Conservation (phyloP, 305 asterid genomes). For the Andrographis paniculata region DNA sequence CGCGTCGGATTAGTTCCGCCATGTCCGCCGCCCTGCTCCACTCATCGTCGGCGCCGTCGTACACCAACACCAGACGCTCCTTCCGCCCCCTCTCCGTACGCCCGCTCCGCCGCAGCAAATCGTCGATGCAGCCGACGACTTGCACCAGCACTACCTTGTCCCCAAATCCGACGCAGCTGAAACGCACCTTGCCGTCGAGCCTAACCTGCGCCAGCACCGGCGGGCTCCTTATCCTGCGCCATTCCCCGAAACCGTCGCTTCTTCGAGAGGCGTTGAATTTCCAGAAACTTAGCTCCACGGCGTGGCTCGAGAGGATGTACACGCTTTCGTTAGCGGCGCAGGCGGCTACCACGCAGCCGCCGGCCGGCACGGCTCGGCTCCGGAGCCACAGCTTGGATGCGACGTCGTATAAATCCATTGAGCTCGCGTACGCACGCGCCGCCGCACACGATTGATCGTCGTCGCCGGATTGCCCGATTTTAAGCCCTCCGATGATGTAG, state of each 20-base stretch:
- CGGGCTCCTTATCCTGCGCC: constrained; percentile 21
- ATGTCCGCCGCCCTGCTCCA: constrained; percentile 62
- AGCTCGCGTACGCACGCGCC: constrained; percentile 53
- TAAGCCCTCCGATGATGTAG: constrained; percentile 60
- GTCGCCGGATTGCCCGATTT: constrained; percentile 35
- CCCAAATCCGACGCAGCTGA: constrained; percentile 58
- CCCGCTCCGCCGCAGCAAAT: constrained; percentile 56
- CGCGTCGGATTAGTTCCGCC: constrained; percentile 79
- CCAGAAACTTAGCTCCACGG: too few species aligned
- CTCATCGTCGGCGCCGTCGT: constrained; percentile 37
- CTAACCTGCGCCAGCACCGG: constrained; percentile 74
- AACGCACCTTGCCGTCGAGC: constrained; percentile 66
- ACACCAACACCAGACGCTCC: constrained; percentile 60
- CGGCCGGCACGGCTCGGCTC: constrained; percentile 58
- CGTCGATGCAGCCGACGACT: constrained; percentile 66
- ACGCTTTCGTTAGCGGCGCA: constrained; percentile 25
- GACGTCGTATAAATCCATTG: constrained; percentile 73
- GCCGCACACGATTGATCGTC: constrained; percentile 20
- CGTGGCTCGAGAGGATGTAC: too few species aligned
- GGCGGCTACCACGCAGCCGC: constrained; percentile 88
- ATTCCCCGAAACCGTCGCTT: too few species aligned
- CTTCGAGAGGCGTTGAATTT: too few species aligned
- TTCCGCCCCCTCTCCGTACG: constrained; percentile 52
- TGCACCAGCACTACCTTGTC: constrained; percentile 56
- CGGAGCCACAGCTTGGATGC: constrained; percentile 53